phyloP scores from a whole-genome alignment of 2,329 filamentous ascomycete genomes.

The Ilyonectria mors-panacis region DNA sequence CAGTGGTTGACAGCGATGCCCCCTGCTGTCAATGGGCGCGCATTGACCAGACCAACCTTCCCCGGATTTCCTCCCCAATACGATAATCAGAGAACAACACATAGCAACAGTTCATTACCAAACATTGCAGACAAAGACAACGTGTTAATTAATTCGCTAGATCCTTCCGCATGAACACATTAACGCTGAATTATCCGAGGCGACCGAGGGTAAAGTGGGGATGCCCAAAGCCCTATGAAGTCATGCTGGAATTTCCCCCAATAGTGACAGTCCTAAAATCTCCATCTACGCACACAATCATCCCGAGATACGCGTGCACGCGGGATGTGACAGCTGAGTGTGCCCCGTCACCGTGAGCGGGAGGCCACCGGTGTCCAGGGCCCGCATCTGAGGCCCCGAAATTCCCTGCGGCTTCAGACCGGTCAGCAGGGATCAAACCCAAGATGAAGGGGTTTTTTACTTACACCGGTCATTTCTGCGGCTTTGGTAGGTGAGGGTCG shows the following conservation, averaged over 20 bases:
- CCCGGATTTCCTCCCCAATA: too few relatives aligned
- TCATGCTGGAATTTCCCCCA: not conserved
- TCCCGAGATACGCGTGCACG: not conserved
- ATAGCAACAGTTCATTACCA: not conserved
- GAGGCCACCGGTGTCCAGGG: conserved; percentile 5
- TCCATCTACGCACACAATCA: not conserved
- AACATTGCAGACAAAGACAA: not conserved
- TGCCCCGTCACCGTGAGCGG: not conserved
- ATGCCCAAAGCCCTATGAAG: not conserved
- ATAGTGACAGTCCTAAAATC: not conserved
- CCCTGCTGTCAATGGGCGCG: not conserved
- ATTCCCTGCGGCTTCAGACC: conserved; percentile 13
- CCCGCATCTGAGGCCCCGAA: conserved; percentile 3
- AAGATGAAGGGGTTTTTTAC: conserved; percentile 1
- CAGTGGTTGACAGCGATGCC: not conserved
- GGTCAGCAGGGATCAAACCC: conserved; percentile 13
- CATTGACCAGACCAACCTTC: not conserved
- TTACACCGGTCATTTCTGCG: conserved; percentile 14
- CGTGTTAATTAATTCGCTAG: not conserved
- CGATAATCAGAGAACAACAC: too few relatives aligned
- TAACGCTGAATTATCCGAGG: too few relatives aligned
- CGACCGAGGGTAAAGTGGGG: not conserved
- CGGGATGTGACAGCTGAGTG: not conserved
- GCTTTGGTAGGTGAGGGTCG: conserved; percentile 28
- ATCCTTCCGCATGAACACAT: not conserved